Conservation (phyloP, 495 filamentous ascomycete genomes). For the Aspergillus funiculosus region DNA sequence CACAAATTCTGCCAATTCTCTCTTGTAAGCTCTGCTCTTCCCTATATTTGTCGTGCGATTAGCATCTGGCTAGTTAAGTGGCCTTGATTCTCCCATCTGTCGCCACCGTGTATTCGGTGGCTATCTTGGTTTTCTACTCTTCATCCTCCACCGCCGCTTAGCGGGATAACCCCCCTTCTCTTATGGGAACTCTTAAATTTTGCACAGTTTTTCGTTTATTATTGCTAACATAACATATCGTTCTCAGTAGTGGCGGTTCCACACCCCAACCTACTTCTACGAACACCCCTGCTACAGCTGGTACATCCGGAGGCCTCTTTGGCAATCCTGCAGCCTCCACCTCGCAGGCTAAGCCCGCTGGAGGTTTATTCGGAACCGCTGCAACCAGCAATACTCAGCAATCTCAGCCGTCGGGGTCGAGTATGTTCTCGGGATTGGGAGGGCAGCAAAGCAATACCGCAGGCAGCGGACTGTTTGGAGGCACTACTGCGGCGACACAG, state of each 20-base stretch:
- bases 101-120: too few species aligned
- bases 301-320: slow-evolving; percentile 34
- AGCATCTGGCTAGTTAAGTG: too few species aligned
- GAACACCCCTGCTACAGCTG: slow-evolving; percentile 25
- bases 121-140: too few species aligned
- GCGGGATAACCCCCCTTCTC: too few species aligned
- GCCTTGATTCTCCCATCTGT: too few species aligned
- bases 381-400: slow-evolving; percentile 27
- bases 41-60: too few species aligned
- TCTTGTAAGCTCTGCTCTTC: too few species aligned
- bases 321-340: slow-evolving; percentile 27
- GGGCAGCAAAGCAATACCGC: slow-evolving; percentile 25
- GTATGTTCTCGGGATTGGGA: slow-evolving; percentile 35
- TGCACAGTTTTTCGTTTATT: too few species aligned
- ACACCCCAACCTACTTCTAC: slow-evolving; percentile 28
- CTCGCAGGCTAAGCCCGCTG: slow-evolving; percentile 35
- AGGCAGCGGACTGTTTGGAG: slow-evolving; percentile 49
- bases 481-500: slow-evolving; percentile 32
- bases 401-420: slow-evolving; percentile 34
- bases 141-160: too few species aligned
- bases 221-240: slow-evolving; percentile 3
- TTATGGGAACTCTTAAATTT: neutral
- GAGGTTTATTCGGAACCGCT: slow-evolving; percentile 44
- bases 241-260: slow-evolving; percentile 19
- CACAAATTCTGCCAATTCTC: slow-evolving; percentile 65